Percentiles rank a stretch among this genome's conserved stretches.
Evolutionary conservation across 73 alveolate species (phyloP).

Genomic region (Tetrahymena borealis): DNA sequence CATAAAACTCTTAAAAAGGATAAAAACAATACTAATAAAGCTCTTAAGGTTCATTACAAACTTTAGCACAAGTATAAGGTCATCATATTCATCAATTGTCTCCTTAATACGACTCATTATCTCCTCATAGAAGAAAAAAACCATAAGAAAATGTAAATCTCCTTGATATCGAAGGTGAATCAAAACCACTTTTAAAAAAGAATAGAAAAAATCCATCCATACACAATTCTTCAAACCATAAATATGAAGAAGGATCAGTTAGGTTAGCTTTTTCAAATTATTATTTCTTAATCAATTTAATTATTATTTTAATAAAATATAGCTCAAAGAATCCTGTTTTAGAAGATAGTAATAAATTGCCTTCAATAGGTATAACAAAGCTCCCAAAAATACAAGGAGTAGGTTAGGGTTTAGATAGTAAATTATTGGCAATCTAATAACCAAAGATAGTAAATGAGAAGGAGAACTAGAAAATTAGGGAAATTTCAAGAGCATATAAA

Average conservation of each 20-base stretch:
- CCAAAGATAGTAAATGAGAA: not conserved
- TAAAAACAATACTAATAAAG: not conserved
- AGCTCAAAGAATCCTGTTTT: not conserved
- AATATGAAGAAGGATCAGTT: not conserved
- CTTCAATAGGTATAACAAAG: not conserved
- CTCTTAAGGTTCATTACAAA: not conserved
- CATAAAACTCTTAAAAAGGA: not conserved
- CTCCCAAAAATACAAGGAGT: not conserved
- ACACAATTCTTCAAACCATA: not conserved
- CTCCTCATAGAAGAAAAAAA: not conserved
- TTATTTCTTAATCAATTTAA: no score
- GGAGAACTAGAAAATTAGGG: not conserved
- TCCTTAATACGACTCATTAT: not conserved
- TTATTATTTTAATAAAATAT: not conserved
- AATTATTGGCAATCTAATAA: not conserved
- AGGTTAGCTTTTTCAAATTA: not conserved
- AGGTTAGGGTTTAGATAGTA: not conserved
- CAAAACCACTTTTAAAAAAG: not conserved
- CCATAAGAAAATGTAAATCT: not conserved
- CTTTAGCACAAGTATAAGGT: not conserved
- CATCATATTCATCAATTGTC: not conserved
- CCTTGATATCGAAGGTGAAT: not conserved
- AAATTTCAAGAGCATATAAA: not conserved
- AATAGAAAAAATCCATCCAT: not conserved
- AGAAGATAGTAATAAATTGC: not conserved